Percentiles rank a stretch among this genome's conserved stretches.
Conservation (phyloP, 1,139 yeast genomes). For the Scheffersomyces segobiensis region DNA sequence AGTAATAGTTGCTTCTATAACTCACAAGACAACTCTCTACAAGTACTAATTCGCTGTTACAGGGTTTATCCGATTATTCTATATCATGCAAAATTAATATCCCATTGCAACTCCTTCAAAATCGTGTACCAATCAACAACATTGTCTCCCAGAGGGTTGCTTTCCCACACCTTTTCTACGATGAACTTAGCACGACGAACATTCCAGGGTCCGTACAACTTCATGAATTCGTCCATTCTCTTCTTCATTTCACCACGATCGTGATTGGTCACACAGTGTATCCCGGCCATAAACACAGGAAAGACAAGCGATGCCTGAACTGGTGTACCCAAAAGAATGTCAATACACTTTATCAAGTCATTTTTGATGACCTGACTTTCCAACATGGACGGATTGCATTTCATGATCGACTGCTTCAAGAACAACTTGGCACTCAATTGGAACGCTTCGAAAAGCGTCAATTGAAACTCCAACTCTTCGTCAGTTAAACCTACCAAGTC, state of each 20-base stretch:
- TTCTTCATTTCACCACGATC: conserved; percentile 53
- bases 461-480: conserved; percentile 62
- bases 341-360: conserved; percentile 58
- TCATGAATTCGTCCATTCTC: conserved; percentile 57
- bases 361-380: conserved; percentile 62
- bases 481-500: conserved; percentile 51
- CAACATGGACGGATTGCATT: conserved; percentile 61
- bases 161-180: conserved; percentile 53
- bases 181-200: conserved; percentile 59
- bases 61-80: background rate
- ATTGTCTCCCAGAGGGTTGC: conserved; percentile 36
- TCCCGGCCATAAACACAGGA: conserved; percentile 77
- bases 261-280: conserved; percentile 54
- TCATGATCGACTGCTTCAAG: conserved; percentile 61
- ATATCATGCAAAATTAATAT: conserved; percentile 63
- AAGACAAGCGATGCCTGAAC: conserved; percentile 74
- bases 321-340: conserved; percentile 61
- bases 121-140: conserved; percentile 67
- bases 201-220: conserved; percentile 68
- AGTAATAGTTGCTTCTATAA: too few relatives aligned
- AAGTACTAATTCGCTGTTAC: background rate
- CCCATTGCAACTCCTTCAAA: conserved; percentile 72
- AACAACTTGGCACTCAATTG: conserved; percentile 71
- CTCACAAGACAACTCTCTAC: background rate
- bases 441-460: conserved; percentile 70